A percentile compares a stretch with the other conserved stretches of the same genome.
phyloP scores from a whole-genome alignment of 306 rosid species.

The Acacia melanoxylon region DNA sequence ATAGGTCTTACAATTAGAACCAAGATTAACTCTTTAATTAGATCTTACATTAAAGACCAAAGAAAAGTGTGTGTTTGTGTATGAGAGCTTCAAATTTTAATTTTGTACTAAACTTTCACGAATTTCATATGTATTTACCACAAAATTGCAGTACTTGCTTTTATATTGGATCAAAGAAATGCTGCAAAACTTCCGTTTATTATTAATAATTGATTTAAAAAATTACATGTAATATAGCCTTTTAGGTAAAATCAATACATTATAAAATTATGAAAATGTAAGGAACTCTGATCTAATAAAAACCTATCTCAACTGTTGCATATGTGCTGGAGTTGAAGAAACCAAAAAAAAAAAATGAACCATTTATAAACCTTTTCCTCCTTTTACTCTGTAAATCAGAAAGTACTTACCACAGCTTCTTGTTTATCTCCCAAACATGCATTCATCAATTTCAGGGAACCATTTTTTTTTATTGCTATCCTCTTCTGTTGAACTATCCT shows the following conservation, averaged over 20 bases:
- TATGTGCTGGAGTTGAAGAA: slow-evolving; percentile 25
- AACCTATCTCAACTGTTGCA: slow-evolving; percentile 43
- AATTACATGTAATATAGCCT: slow-evolving; percentile 40
- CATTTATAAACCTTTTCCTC: slow-evolving; percentile 13
- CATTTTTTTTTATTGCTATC: neutral
- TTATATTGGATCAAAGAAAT: neutral
- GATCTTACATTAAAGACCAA: no score
- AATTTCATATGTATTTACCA: neutral
- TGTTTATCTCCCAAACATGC: slow-evolving; percentile 18
- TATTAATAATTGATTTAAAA: slow-evolving; percentile 42
- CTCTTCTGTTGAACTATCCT: slow-evolving; percentile 26
- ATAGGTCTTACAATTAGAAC: no score
- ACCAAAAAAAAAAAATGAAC: neutral
- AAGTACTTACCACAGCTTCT: neutral
- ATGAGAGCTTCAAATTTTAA: neutral
- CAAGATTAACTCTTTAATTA: no score
- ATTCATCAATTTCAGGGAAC: slow-evolving; percentile 29
- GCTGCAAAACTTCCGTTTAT: slow-evolving; percentile 43
- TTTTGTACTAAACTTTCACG: neutral
- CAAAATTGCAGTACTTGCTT: neutral
- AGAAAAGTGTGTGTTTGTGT: neutral
- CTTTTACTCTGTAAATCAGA: slow-evolving; percentile 17
- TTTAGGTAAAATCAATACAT: slow-evolving; percentile 35
- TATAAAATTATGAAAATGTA: slow-evolving; percentile 40
- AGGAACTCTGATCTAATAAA: slow-evolving; percentile 47